phyloP scores from a whole-genome alignment of 2,329 filamentous ascomycete species.

The Periconia sp. region DNA sequence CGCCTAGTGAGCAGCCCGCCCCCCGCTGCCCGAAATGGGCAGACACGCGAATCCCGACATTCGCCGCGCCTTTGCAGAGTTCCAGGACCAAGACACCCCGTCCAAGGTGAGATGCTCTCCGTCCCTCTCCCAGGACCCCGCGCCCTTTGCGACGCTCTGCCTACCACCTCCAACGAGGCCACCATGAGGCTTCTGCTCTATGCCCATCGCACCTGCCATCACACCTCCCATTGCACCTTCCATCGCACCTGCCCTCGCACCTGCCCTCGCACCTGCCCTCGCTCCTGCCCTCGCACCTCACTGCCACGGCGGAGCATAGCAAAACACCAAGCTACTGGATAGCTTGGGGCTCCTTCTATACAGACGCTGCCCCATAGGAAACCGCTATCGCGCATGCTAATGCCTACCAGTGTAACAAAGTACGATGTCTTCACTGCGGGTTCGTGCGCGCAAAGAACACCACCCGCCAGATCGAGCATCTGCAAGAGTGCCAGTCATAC shows the following conservation, averaged over 20 bases:
- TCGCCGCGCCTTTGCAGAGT: constrained; percentile 47
- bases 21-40: constrained; percentile 23
- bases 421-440: constrained; percentile 57
- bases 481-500: constrained; percentile 54
- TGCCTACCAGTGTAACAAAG: constrained; percentile 51
- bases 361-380: not conserved
- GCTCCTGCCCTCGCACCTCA: not conserved
- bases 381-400: not conserved
- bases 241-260: not conserved
- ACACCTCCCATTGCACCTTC: too few species aligned
- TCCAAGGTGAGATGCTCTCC: constrained; percentile 39
- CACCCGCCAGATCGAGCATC: constrained; percentile 58
- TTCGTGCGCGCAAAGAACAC: constrained; percentile 59
- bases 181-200: too few species aligned
- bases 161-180: too few species aligned
- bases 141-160: too few species aligned
- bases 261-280: not conserved
- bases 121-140: too few species aligned
- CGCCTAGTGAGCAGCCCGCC: constrained; percentile 3
- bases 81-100: constrained; percentile 49
- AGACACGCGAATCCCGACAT: constrained; percentile 52
- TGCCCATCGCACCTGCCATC: too few species aligned
- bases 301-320: not conserved
- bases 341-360: too few species aligned
- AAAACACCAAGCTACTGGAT: too few species aligned